phyloP scores from a whole-genome alignment of 2,329 filamentous ascomycete species.

The Domatiomyces globalis region DNA sequence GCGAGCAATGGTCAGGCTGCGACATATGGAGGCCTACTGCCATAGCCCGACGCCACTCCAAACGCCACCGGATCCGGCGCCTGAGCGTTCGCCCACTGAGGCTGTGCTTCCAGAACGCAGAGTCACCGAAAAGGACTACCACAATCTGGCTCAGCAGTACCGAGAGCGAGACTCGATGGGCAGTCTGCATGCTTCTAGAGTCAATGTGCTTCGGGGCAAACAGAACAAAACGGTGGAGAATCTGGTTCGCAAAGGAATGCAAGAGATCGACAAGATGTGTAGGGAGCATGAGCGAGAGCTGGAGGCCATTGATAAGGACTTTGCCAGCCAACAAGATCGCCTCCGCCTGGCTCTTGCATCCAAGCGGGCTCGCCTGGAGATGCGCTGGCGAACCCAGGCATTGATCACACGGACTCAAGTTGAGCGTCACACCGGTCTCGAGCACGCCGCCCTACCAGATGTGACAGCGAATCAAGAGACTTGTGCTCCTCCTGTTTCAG shows the following conservation, averaged over 20 bases:
- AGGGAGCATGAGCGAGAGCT: conserved; percentile 23
- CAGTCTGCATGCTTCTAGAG: conserved; percentile 29
- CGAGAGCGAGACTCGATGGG: conserved; percentile 31
- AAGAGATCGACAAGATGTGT: conserved; percentile 25
- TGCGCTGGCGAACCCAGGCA: conserved; percentile 31
- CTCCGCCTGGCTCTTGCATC: conserved; percentile 22
- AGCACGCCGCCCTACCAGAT: conserved; percentile 27
- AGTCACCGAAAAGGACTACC: conserved; percentile 29
- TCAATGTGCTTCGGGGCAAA: conserved; percentile 34
- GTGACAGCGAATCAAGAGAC: not conserved
- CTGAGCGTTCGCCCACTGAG: conserved; percentile 11
- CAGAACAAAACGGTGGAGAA: conserved; percentile 30
- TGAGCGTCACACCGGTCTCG: conserved; percentile 24
- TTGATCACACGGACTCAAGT: conserved; percentile 27
- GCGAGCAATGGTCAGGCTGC: conserved; percentile 30
- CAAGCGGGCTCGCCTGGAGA: conserved; percentile 24
- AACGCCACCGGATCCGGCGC: conserved; percentile 19
- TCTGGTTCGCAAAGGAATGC: conserved; percentile 26
- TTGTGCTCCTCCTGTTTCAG: not conserved
- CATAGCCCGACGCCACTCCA: conserved; percentile 26
- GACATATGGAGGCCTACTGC: conserved; percentile 35
- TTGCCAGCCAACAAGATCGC: conserved; percentile 19
- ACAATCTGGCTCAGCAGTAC: conserved; percentile 32
- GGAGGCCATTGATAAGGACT: conserved; percentile 21
- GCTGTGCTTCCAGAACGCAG: conserved; percentile 20